Conservation (phyloP, 2,329 filamentous ascomycete species). For the Emmonsiellopsis sp. region DNA sequence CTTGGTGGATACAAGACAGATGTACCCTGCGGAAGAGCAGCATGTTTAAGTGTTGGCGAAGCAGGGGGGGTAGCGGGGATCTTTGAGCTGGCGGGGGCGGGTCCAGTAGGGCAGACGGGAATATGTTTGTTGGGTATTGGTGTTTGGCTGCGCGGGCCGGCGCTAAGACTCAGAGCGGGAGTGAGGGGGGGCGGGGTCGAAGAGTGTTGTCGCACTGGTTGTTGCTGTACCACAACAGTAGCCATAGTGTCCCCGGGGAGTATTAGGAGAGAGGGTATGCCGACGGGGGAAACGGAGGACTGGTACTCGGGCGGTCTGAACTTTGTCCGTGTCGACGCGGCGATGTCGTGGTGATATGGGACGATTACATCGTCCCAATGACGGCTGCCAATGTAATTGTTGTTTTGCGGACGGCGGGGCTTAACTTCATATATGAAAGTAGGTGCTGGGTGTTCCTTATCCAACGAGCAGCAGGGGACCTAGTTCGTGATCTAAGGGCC, state of each 20-base stretch:
- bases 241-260: conserved; percentile 25
- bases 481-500: too few species aligned
- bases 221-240: conserved; percentile 37
- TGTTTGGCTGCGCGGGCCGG: conserved; percentile 45
- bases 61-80: conserved; percentile 52
- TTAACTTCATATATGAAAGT: background rate
- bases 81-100: conserved; percentile 35
- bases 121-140: conserved; percentile 82
- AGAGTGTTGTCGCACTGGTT: conserved; percentile 38
- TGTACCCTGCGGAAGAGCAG: conserved; percentile 45
- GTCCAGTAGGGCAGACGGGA: conserved; percentile 77
- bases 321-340: conserved; percentile 2
- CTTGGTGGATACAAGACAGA: conserved; percentile 70
- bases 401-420: background rate
- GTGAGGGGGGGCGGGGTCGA: conserved; percentile 40
- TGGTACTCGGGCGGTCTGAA: conserved; percentile 1
- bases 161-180: conserved; percentile 49
- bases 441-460: background rate
- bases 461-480: background rate
- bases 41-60: conserved; percentile 53
- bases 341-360: background rate
- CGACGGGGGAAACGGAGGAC: background rate
- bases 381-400: background rate
- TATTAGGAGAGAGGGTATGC: background rate
- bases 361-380: background rate